These are phyloP conservation scores for Moesziomyces aphidis DNA, from an alignment of 1,284 basidiomycete genomes.

Conservation along the genomic window DNA sequence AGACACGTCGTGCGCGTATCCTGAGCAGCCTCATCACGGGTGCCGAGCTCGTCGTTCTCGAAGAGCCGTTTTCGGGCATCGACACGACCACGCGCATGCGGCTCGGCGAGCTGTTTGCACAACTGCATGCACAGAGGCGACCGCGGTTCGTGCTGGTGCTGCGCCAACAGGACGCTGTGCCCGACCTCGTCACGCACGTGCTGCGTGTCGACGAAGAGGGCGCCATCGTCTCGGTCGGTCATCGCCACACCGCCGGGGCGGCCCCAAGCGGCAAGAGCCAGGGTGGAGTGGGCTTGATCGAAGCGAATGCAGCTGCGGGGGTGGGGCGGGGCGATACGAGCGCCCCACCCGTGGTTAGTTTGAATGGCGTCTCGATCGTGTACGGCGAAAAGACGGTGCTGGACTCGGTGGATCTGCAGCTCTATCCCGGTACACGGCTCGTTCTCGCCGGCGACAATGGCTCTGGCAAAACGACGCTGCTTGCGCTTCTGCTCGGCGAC, in stretches of 20 bases:
- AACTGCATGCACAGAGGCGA: constrained; percentile 72
- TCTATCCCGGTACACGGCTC: constrained; percentile 46
- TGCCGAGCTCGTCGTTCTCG: constrained; percentile 71
- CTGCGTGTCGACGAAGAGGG: constrained; percentile 73
- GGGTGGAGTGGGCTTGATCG: constrained; percentile 29
- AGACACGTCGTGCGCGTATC: constrained; percentile 87
- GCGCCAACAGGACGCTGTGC: constrained; percentile 82
- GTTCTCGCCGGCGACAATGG: constrained; percentile 69
- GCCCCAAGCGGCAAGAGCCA: neutral
- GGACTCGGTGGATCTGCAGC: constrained; percentile 42
- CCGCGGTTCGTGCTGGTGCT: constrained; percentile 80
- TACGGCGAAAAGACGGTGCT: constrained; percentile 77
- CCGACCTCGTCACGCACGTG: constrained; percentile 84
- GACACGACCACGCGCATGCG: constrained; percentile 36
- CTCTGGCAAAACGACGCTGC: constrained; percentile 92
- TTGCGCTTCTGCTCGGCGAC: constrained; percentile 91
- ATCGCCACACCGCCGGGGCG: neutral
- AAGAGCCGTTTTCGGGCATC: constrained; percentile 57
- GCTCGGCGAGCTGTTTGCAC: constrained; percentile 69
- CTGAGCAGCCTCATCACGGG: constrained; percentile 80
- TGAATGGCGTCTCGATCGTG: constrained; percentile 78
- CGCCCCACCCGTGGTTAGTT: constrained; percentile 72
- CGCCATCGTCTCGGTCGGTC: constrained; percentile 71
- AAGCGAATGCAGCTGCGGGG: constrained; percentile 6
- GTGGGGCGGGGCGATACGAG: constrained; percentile 27